Evolutionary conservation across 140 eudicot genomes (phyloP), one percentile per base, ranked within the genome.

Genomic region (Bidens hawaiensis): DNA sequence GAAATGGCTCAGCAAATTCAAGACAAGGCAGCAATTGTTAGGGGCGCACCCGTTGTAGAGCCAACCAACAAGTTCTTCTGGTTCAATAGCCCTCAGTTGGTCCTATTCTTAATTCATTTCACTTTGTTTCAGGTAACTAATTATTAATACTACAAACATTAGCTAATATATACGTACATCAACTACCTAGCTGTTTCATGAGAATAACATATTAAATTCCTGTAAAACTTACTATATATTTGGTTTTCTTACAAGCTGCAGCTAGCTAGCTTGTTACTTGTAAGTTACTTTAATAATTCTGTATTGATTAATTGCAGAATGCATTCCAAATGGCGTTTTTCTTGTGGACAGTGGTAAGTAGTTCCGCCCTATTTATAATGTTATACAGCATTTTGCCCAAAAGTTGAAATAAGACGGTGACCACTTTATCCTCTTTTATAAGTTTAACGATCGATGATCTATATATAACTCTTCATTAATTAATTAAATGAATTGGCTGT

Each of bases 311-410:
- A 6, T 38, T 76, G 74, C 79, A 87, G 96, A 87, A 87, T 59
- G 96, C 96, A 36, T 87, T 76, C 58, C 96, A 87, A 74, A 81
- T 87, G 84, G 89, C 94, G 4, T 84, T 76, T 54, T 90, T 90
- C 82, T 80, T 90, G 22, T 90, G 95, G 93, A 81, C 87, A 4
- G 65, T 85, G 93, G 95, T 89, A 78, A 77, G 79, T 68, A n/a
- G n/a, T n/a, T n/a, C n/a, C n/a, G n/a, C n/a, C n/a, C n/a, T n/a
- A n/a, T n/a, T n/a, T n/a, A n/a, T n/a, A n/a, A n/a, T n/a, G n/a
- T n/a, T n/a, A n/a, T n/a, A n/a, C n/a, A 38, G 15, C 43, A 38
- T 38, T 38, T 38, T n/a, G 12, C 36, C 12, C 15, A 38, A 38
- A 38, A 38, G 4, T 38, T 38, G 13, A 38, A 38, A n/a, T n/a